Percentiles rank a stretch among this genome's conserved stretches.
These are phyloP conservation scores for Geotrichum aggregatum DNA, from an alignment of 1,139 yeast genomes.

Conservation along the genomic window DNA sequence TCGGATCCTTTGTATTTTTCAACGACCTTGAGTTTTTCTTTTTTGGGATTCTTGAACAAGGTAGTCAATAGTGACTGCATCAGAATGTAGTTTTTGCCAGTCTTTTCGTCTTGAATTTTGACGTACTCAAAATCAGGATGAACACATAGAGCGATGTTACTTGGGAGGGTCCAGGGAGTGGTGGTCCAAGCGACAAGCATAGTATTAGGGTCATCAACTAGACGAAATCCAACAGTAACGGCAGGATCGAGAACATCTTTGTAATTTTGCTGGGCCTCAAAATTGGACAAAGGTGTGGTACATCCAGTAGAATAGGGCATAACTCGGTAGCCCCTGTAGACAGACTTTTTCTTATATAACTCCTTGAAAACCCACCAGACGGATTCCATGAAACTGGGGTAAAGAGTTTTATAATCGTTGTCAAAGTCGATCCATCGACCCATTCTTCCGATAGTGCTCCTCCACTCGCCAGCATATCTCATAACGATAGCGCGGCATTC, in stretches of 20 bases:
- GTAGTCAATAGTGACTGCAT: slow-evolving; percentile 76
- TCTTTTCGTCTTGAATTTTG: slow-evolving; percentile 85
- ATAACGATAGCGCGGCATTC: slow-evolving; percentile 96
- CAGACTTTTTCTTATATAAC: slow-evolving; percentile 76
- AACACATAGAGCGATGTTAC: slow-evolving; percentile 87
- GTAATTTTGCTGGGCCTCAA: slow-evolving; percentile 97
- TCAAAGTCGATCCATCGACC: slow-evolving; percentile 99
- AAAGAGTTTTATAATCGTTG: slow-evolving; percentile 94
- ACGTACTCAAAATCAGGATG: slow-evolving; percentile 87
- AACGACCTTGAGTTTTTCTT: slow-evolving; percentile 79
- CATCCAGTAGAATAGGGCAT: slow-evolving; percentile 99
- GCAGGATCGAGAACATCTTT: slow-evolving; percentile 98
- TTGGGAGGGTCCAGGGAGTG: slow-evolving; percentile 98
- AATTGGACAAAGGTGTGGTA: slow-evolving; percentile 93
- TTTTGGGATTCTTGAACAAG: slow-evolving; percentile 88
- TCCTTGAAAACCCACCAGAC: slow-evolving; percentile 98
- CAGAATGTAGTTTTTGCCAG: slow-evolving; percentile 72
- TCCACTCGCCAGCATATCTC: slow-evolving; percentile 96
- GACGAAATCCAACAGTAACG: slow-evolving; percentile 84
- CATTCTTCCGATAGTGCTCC: slow-evolving; percentile 81
- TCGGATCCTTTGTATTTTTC: slow-evolving; percentile 77
- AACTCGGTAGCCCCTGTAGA: slow-evolving; percentile 90
- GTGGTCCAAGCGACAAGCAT: slow-evolving; percentile 96
- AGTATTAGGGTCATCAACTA: slow-evolving; percentile 74
- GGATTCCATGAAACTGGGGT: slow-evolving; percentile 95